Evolutionary conservation across 371 early-diverging fungal species (phyloP), one percentile per base, ranked within the genome.

Genomic region (Rhizopus delemar): DNA sequence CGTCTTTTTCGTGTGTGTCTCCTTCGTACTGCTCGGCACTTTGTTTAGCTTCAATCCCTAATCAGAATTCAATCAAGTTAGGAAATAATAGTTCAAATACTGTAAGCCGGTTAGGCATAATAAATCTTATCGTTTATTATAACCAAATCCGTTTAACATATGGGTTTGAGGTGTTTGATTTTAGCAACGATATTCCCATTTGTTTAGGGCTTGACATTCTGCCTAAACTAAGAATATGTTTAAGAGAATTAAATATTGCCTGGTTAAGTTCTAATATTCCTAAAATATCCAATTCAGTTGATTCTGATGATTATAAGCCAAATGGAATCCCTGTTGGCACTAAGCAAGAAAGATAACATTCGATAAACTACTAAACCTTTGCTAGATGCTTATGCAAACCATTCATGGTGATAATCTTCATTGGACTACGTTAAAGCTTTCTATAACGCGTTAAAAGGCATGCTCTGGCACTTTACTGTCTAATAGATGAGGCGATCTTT

Each of bases 171-270:
- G 43, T 15, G 4, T 43, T 43, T 43, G 43, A 43, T n/a, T 43
- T 43, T 43, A 43, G 5, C 13, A 43, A 5, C 4, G 43, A 38
- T 38, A 12, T 12, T 38, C 38, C 38, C 7, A 38, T 38, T 38
- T 38, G 38, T 38, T 38, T 38, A 38, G 59, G 59, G 0, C 11
- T 59, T 29, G 53, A 52, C 52, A 28, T 59, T 4, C 16, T 59
- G 15, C 34, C 33, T 46, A n/a, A 22, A 22, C 28, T 56, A 5
- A 9, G 28, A n/a, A 51, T 59, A 22, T 34, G 11, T 1, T 22
- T 59, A 6, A 45, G 22, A 12, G 59, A 46, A 3, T 35, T 59
- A 15, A 12, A 7, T 8, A 28, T 35, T 12, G 46, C 50, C 15
- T 43, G 43, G 33, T 57, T 57, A 28, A 48, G 36, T n/a, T 15